Evolutionary conservation across 345 rosid genomes (phyloP).

Genomic region (Salix dunnii): DNA sequence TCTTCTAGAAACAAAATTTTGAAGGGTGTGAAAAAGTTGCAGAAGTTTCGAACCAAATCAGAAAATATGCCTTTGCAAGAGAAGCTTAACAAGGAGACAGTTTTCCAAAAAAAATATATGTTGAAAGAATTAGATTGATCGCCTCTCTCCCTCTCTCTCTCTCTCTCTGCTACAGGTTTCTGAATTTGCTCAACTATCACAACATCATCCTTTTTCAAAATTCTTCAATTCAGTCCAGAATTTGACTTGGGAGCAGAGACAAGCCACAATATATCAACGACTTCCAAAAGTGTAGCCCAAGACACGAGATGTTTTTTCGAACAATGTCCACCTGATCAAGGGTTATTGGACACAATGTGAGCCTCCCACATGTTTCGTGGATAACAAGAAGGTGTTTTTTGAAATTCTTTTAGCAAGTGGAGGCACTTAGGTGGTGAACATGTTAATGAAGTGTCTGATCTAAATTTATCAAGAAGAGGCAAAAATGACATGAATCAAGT

Average conservation of each 20-base stretch:
- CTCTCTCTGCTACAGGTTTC: too few relatives aligned
- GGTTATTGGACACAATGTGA: background rate
- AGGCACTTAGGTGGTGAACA: background rate
- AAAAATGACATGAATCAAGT: background rate
- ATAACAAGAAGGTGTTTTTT: background rate
- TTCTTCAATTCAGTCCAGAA: background rate
- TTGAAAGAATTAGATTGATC: too few relatives aligned
- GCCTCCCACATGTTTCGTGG: background rate
- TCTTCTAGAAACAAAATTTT: too few relatives aligned
- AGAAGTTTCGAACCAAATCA: too few relatives aligned
- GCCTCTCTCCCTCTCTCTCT: too few relatives aligned
- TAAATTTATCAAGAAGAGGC: background rate
- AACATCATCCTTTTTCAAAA: too few relatives aligned
- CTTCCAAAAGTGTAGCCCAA: background rate
- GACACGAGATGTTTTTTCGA: background rate
- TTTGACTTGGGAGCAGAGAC: background rate
- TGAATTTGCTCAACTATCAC: too few relatives aligned
- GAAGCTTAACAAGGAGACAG: too few relatives aligned
- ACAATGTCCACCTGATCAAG: background rate
- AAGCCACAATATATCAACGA: background rate
- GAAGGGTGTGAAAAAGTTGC: too few relatives aligned
- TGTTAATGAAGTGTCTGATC: background rate
- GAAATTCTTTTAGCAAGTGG: background rate
- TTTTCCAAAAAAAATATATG: too few relatives aligned
- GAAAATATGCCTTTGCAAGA: too few relatives aligned